Evolutionary conservation across 768 basidiomycete genomes (phyloP), one percentile per base, ranked within the genome.

Genomic region (Tephrocybe sp.): DNA sequence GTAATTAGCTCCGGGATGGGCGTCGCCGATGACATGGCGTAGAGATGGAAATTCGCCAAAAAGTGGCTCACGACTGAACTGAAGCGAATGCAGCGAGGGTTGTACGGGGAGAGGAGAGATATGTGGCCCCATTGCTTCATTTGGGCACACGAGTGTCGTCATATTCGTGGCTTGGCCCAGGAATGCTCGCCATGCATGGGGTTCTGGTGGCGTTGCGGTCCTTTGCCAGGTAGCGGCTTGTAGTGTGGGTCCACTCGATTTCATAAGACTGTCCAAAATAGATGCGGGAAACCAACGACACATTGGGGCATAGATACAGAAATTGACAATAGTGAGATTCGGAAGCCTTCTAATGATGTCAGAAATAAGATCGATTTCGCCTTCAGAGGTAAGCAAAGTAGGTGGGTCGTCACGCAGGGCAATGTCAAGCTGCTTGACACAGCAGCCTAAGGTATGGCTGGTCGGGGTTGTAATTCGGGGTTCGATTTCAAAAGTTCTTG

Each of bases 401-500:
- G 37, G 25, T 38, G n/a, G 32, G 21, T 14, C 28, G 28, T 60
- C 59, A 18, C 59, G 57, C 39, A 62, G 28, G 1, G 40, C 55
- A n/a, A 63, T 39, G 47, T 63, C 62, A 11, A 63, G 51, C 7
- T 59, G 60, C 40, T 56, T 57, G 18, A 51, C 51, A 56, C 52
- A 59, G 48, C 30, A 48, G 11, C 60, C 58, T 10, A 51, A 33
- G 25, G 28, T 30, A 24, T 30, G 41, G 36, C 11, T 38, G 38
- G 39, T 12, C 26, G 18, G 9, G 17, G 38, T 7, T 10, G 11
- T 11, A 10, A 7, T 8, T 38, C 39, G 32, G 24, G 23, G 34
- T 17, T 44, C 23, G 26, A 17, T 21, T n/a, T 36, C 15, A n/a
- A 14, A 12, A 36, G 32, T 39, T 28, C 7, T 39, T 21, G 30